These are phyloP conservation scores for Yamadazyma phyllophila DNA, from an alignment of 805 yeast genomes.

Conservation along the genomic window DNA sequence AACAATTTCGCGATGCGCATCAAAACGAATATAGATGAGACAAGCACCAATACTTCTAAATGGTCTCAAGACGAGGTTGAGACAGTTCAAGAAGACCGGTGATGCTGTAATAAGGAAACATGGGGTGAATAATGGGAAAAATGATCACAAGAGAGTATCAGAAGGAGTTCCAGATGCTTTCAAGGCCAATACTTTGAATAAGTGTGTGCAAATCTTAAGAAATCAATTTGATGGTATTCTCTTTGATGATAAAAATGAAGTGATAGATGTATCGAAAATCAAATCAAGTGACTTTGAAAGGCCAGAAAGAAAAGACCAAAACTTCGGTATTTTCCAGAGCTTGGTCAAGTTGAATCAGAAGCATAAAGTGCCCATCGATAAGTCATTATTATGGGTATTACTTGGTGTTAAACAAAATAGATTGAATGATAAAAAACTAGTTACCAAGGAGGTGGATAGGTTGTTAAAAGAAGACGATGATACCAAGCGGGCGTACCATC, in stretches of 20 bases:
- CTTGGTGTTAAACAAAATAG: conserved; percentile 60
- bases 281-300: conserved; percentile 23
- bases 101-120: neutral
- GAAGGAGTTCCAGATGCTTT: conserved; percentile 1
- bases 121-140: no score
- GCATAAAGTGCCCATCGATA: conserved; percentile 33
- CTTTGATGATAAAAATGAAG: conserved; percentile 23
- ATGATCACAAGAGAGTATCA: no score
- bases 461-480: conserved; percentile 49
- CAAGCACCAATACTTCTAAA: neutral
- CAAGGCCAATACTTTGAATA: conserved; percentile 12
- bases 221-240: conserved; percentile 30
- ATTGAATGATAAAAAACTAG: conserved; percentile 54
- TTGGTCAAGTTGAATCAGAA: conserved; percentile 24
- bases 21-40: neutral
- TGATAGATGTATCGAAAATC: conserved; percentile 22
- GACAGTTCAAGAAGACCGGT: conserved; percentile 4
- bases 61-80: neutral
- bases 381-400: conserved; percentile 48
- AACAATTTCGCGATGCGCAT: conserved; percentile 6
- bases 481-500: conserved; percentile 49
- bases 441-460: conserved; percentile 52
- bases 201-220: conserved; percentile 27
- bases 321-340: conserved; percentile 27
- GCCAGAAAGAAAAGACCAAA: conserved; percentile 18